These are phyloP conservation scores for Coemansia sp. DNA, from an alignment of 192 early-diverging fungal species.

Conservation along the genomic window DNA sequence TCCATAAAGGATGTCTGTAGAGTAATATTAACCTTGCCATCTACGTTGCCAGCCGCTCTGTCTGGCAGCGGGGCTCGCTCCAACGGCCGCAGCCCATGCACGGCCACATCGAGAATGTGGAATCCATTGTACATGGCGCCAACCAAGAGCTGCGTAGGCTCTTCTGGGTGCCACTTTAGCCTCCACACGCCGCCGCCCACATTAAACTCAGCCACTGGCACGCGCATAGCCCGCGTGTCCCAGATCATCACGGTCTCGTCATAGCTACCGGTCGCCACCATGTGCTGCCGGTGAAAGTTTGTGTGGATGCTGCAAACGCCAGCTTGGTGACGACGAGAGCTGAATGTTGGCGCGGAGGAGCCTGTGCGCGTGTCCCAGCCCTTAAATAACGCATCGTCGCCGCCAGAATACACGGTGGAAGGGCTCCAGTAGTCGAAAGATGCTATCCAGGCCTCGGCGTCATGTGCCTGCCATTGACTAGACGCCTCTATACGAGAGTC, in stretches of 20 bases:
- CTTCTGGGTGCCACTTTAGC: constrained; percentile 87
- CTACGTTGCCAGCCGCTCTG: constrained; percentile 11
- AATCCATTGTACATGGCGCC: constrained; percentile 93
- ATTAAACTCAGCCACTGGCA: constrained; percentile 61
- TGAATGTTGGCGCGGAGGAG: constrained; percentile 52
- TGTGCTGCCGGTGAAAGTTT: constrained; percentile 68
- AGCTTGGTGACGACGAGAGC: constrained; percentile 69
- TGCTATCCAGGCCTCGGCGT: constrained; percentile 89
- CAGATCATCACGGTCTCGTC: constrained; percentile 86
- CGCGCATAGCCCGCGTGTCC: constrained; percentile 84
- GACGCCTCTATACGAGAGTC: constrained; percentile 33
- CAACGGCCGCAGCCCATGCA: not conserved
- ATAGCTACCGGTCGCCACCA: constrained; percentile 89
- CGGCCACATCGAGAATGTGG: constrained; percentile 64
- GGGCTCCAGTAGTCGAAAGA: constrained; percentile 83
- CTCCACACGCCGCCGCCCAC: constrained; percentile 92
- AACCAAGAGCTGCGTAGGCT: constrained; percentile 59
- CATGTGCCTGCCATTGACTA: constrained; percentile 74
- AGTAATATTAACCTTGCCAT: not conserved
- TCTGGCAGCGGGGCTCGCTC: not conserved
- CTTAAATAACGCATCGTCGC: constrained; percentile 83
- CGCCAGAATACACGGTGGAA: constrained; percentile 65
- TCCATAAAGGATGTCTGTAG: constrained; percentile 56
- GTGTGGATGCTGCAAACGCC: constrained; percentile 91
- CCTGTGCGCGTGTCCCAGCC: constrained; percentile 77